Conservation (phyloP, 2,329 filamentous ascomycete species). For the Tolypocladium paradoxum region DNA sequence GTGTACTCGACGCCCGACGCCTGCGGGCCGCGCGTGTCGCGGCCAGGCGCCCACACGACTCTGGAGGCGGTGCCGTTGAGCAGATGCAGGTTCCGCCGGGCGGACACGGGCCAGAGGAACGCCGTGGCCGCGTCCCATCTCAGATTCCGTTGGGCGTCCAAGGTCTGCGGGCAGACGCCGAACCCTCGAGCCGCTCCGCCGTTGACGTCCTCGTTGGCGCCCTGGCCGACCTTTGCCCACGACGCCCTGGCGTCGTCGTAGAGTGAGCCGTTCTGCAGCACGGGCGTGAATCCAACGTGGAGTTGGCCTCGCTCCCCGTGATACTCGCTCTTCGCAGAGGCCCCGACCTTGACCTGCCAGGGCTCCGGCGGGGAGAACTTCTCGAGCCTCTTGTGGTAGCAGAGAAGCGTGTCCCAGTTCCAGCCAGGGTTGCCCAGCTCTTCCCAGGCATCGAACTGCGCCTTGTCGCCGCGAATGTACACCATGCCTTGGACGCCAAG, state of each 20-base stretch:
- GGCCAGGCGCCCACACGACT: constrained; percentile 15
- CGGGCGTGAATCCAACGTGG: constrained; percentile 23
- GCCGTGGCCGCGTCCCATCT: constrained; percentile 30
- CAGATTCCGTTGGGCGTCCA: constrained; percentile 24
- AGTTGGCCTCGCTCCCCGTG: constrained; percentile 26
- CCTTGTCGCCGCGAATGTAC: constrained; percentile 30
- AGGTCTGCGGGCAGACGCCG: constrained; percentile 25
- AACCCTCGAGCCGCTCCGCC: constrained; percentile 27
- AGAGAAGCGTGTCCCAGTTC: constrained; percentile 33
- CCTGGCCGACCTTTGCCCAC: constrained; percentile 21
- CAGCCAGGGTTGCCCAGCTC: constrained; percentile 30
- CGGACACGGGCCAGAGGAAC: constrained; percentile 27
- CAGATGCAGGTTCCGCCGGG: constrained; percentile 25
- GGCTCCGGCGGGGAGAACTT: constrained; percentile 20
- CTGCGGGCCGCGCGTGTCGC: constrained; percentile 3
- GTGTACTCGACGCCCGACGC: constrained; percentile 26
- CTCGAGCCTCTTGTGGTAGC: constrained; percentile 35
- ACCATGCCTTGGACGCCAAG: constrained; percentile 24
- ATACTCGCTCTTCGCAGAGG: constrained; percentile 18
- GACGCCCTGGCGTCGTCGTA: constrained; percentile 16
- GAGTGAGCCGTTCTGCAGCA: constrained; percentile 22
- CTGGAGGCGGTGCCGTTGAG: constrained; percentile 25
- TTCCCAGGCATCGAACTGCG: constrained; percentile 33
- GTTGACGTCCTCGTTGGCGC: constrained; percentile 25
- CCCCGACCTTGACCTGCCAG: constrained; percentile 23